Conservation (phyloP, 2,329 filamentous ascomycete species). For the Didymella keratinophila region DNA sequence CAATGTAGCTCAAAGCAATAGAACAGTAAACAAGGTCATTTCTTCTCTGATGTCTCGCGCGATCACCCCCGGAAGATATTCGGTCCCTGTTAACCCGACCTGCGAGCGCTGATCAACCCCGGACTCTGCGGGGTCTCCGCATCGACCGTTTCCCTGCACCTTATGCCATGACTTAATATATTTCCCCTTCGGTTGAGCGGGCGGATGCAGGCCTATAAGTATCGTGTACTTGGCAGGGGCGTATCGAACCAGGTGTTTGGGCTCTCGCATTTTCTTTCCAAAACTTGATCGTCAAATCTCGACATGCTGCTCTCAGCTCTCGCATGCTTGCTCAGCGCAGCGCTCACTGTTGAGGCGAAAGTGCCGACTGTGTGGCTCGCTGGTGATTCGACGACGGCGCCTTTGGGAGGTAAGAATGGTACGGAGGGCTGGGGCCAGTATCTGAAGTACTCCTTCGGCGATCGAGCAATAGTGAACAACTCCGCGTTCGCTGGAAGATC, state of each 20-base stretch:
- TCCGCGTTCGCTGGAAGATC: constrained; percentile 70
- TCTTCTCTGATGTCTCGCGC: background rate
- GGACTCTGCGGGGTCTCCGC: constrained; percentile 23
- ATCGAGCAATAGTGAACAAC: constrained; percentile 61
- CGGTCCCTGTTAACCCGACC: constrained; percentile 14
- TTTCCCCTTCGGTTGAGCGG: background rate
- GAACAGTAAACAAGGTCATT: background rate
- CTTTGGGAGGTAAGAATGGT: constrained; percentile 50
- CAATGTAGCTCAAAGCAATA: background rate
- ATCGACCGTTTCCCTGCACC: background rate
- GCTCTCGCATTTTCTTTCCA: background rate
- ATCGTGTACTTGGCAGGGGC: constrained; percentile 10
- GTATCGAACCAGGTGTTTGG: background rate
- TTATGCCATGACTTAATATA: background rate
- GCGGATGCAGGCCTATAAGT: constrained; percentile 6
- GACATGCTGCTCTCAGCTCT: constrained; percentile 6
- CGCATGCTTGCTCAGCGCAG: constrained; percentile 4
- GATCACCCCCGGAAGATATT: constrained; percentile 17
- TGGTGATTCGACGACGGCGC: constrained; percentile 68
- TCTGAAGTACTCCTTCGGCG: constrained; percentile 60
- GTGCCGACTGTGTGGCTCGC: constrained; percentile 51
- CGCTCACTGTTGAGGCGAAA: background rate
- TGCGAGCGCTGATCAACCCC: constrained; percentile 3
- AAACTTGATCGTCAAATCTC: no score
- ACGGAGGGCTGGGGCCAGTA: constrained; percentile 65